Percentiles rank a stretch among this genome's conserved stretches.
These are phyloP conservation scores for Zymoseptoria ardabiliae DNA, from an alignment of 2,329 filamentous ascomycete species.

Conservation along the genomic window DNA sequence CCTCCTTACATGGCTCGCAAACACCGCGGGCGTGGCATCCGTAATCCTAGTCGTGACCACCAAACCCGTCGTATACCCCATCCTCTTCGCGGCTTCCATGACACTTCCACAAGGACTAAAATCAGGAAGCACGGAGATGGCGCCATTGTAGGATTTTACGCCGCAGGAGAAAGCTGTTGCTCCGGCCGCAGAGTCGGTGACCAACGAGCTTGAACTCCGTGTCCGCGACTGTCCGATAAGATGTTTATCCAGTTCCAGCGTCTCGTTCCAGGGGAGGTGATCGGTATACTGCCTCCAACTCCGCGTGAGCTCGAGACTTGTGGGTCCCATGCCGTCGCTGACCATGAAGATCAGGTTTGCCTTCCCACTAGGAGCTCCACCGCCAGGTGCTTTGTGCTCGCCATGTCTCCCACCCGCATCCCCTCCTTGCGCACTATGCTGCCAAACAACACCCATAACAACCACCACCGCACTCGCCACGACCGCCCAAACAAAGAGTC, in stretches of 20 bases:
- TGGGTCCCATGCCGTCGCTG: constrained; percentile 95
- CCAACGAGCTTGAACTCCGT: constrained; percentile 70
- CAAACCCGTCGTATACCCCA: constrained; percentile 84
- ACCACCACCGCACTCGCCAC: constrained; percentile 72
- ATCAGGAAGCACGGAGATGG: constrained; percentile 82
- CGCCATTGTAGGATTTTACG: constrained; percentile 91
- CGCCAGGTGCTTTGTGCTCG: background rate
- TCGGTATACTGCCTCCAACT: constrained; percentile 75
- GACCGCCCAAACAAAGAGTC: constrained; percentile 75
- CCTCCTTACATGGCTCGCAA: constrained; percentile 77
- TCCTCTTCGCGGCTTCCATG: constrained; percentile 85
- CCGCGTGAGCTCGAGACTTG: constrained; percentile 77
- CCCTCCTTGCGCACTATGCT: constrained; percentile 43
- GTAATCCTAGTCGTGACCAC: constrained; percentile 94
- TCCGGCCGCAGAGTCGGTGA: constrained; percentile 95
- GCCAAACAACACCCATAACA: constrained; percentile 72
- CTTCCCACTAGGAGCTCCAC: constrained; percentile 49
- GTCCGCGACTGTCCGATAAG: constrained; percentile 87
- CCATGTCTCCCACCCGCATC: constrained; percentile 4
- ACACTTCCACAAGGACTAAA: constrained; percentile 83
- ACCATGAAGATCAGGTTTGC: constrained; percentile 98
- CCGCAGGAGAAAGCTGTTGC: constrained; percentile 94
- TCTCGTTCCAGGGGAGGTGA: constrained; percentile 65
- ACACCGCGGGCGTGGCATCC: constrained; percentile 93
- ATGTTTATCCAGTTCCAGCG: constrained; percentile 75